phyloP scores from a whole-genome alignment of 345 rosid species.

The Sisymbrium irio region DNA sequence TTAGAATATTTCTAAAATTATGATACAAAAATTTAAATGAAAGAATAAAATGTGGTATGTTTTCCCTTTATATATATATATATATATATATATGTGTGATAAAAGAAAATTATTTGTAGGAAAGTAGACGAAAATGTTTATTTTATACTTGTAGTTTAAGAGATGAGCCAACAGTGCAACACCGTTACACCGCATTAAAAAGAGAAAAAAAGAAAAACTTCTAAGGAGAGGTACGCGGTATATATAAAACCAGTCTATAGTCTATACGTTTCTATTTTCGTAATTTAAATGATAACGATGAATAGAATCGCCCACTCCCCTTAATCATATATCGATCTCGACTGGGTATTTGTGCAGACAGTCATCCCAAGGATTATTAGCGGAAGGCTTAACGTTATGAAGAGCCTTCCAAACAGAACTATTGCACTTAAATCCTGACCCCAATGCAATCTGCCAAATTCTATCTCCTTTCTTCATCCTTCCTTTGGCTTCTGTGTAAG shows the following conservation, averaged over 20 bases:
- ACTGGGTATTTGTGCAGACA: slow-evolving; percentile 41
- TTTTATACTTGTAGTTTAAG: background rate
- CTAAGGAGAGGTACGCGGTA: background rate
- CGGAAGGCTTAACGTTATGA: slow-evolving; percentile 35
- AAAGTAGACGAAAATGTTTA: background rate
- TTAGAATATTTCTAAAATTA: background rate
- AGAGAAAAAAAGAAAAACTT: background rate
- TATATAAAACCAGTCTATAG: background rate
- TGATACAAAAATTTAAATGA: background rate
- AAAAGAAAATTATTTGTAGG: background rate
- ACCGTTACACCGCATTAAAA: background rate
- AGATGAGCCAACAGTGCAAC: background rate
- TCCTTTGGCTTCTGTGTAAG: slow-evolving; percentile 56
- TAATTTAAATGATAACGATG: background rate
- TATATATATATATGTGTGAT: background rate
- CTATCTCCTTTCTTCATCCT: slow-evolving; percentile 55
- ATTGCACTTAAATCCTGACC: slow-evolving; percentile 70
- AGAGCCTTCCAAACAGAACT: slow-evolving; percentile 53
- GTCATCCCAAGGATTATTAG: slow-evolving; percentile 54
- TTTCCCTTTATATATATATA: too few relatives aligned
- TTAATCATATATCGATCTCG: slow-evolving; percentile 27
- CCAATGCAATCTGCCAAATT: slow-evolving; percentile 65
- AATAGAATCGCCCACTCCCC: background rate
- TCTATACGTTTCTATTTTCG: background rate
- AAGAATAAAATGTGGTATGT: background rate